Evolutionary conservation across 1,139 yeast genomes (phyloP), one percentile per base, ranked within the genome.

Genomic region (Candida tetrigidarum): DNA sequence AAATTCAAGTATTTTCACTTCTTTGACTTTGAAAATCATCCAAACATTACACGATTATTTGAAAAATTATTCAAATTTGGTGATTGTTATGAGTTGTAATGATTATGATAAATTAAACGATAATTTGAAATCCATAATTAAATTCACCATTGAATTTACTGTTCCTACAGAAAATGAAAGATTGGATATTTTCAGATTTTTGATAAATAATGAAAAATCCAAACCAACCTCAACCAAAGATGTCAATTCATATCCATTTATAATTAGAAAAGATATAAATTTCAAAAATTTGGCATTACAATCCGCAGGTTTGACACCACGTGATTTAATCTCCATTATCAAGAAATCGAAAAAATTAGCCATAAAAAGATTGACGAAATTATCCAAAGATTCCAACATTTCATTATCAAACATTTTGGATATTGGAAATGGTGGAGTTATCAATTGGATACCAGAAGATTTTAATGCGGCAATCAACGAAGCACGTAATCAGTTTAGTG

Each of bases 301-400:
- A 56, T 87, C 96, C 43, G 98, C 98, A 1, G 98, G 98, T 28
- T 72, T 93, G 45, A 87, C 96, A 0, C 96, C 98, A 5, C 75
- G 88, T 23, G 98, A 93, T 62, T 69, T 93, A 44, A 71, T 72
- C 9, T 82, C 93, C 0, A 89, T 93, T 47, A 80, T 90, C 12
- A 76, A 80, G 29, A 79, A 77, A 50, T 84, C 96, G 2, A 83
- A 83, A 52, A 69, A 73, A 37, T 60, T 76, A 39, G 85, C 95
- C 1, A 56, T 80, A 19, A 77, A 75, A 42, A 68, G 93, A 49
- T 50, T 80, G n/a, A 60, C 59, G 20, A 60, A 60, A 14, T 50
- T 69, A 23, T 57, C 63, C 1, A 52, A 55, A 3, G 51, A 54
- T 10, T 33, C 44, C 0, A 45, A 47, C 0, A 48, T 46, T 50